Evolutionary conservation across 805 yeast genomes (phyloP).

Genomic region (Saccharomycopsis sp.): DNA sequence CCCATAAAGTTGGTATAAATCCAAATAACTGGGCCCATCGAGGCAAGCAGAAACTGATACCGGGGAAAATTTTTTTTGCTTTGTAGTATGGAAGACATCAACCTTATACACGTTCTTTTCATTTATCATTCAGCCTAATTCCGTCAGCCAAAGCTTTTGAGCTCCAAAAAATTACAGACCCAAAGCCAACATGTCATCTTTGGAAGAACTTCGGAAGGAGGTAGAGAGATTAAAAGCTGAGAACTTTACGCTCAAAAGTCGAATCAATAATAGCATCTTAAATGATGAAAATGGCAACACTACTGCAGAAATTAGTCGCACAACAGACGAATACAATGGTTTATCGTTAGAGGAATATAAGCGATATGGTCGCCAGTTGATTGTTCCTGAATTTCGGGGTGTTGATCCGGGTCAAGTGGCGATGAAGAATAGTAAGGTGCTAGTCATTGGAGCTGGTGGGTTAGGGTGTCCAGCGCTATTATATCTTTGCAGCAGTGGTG

Average conservation of each 20-base stretch:
- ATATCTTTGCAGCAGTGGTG: slow-evolving; percentile 82
- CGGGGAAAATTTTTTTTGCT: too few relatives aligned
- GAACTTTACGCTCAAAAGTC: background rate
- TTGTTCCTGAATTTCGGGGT: slow-evolving; percentile 72
- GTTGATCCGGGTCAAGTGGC: slow-evolving; percentile 43
- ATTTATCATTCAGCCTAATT: too few relatives aligned
- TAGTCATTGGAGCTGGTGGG: slow-evolving; percentile 96
- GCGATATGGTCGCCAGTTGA: slow-evolving; percentile 92
- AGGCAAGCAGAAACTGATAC: too few relatives aligned
- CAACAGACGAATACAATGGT: slow-evolving; percentile 2
- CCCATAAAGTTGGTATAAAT: background rate
- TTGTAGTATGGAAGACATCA: too few relatives aligned
- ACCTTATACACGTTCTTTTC: too few relatives aligned
- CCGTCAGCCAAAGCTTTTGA: too few relatives aligned
- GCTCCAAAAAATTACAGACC: too few relatives aligned
- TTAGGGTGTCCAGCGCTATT: slow-evolving; percentile 87
- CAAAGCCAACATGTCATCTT: background rate
- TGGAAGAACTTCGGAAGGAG: slow-evolving; percentile 13
- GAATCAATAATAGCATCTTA: slow-evolving; percentile 8
- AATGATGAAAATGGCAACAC: background rate
- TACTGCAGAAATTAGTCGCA: background rate
- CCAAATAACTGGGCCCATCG: too few relatives aligned
- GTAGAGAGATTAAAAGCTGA: slow-evolving; percentile 5
- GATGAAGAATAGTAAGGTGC: slow-evolving; percentile 49
- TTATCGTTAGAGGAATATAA: slow-evolving; percentile 58